Percentiles rank a stretch among this genome's conserved stretches.
These are phyloP conservation scores for Colletotrichum chlorophyti DNA, from an alignment of 2,329 filamentous ascomycete genomes.

Conservation along the genomic window DNA sequence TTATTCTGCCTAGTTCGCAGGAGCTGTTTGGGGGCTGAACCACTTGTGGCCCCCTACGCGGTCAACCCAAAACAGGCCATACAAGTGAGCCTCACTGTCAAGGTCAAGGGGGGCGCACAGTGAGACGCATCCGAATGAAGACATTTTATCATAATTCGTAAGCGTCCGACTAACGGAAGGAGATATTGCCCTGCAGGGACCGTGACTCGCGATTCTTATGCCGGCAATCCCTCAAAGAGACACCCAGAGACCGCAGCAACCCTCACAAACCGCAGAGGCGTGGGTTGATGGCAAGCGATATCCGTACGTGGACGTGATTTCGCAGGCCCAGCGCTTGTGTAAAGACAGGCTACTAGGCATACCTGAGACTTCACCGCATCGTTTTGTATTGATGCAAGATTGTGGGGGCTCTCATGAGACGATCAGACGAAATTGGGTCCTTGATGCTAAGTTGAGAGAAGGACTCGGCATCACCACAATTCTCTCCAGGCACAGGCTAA, in stretches of 20 bases:
- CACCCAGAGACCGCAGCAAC: not conserved
- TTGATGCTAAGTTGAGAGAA: no score
- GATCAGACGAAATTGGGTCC: not conserved
- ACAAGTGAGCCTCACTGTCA: not conserved
- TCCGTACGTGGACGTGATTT: no score
- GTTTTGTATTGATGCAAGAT: not conserved
- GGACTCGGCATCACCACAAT: no score
- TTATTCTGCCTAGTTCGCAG: not conserved
- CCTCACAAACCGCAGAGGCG: no score
- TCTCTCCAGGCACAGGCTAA: no score
- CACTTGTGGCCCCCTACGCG: no score
- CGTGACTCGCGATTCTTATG: not conserved
- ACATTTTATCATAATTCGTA: not conserved
- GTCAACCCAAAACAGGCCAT: not conserved
- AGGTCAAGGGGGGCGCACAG: not conserved
- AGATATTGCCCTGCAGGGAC: conserved; percentile 11
- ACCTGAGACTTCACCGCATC: not conserved
- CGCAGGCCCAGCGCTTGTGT: no score
- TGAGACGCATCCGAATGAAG: not conserved
- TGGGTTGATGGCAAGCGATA: no score
- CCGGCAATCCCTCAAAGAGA: not conserved
- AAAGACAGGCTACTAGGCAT: not conserved
- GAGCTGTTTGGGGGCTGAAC: not conserved
- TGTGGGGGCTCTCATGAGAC: not conserved
- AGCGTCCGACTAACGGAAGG: not conserved